A percentile compares a stretch with the other conserved stretches of the same genome.
These are phyloP conservation scores for Lanzia echinophila DNA, from an alignment of 2,329 filamentous ascomycete genomes.

Conservation along the genomic window DNA sequence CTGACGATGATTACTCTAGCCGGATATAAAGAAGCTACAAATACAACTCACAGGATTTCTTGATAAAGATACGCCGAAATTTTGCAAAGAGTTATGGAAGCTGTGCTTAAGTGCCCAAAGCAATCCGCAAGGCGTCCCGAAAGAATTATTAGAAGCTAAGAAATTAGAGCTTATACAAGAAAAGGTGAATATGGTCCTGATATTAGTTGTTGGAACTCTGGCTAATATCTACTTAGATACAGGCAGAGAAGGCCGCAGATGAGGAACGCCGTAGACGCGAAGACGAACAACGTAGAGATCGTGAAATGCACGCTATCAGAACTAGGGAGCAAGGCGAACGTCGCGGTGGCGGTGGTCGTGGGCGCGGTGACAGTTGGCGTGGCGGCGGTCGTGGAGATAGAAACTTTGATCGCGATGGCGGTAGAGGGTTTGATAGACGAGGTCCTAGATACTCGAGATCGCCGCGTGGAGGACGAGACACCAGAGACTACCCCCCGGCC, in stretches of 20 bases:
- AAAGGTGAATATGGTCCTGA: slow-evolving; percentile 56
- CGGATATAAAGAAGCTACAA: slow-evolving; percentile 91
- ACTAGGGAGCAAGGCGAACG: slow-evolving; percentile 52
- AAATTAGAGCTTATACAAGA: slow-evolving; percentile 92
- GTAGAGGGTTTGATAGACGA: slow-evolving; percentile 37
- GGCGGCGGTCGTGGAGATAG: slow-evolving; percentile 37
- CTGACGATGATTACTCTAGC: slow-evolving; percentile 47
- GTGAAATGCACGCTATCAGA: slow-evolving; percentile 60
- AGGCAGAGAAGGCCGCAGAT: slow-evolving; percentile 76
- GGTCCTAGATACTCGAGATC: slow-evolving; percentile 40
- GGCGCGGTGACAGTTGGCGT: slow-evolving; percentile 39
- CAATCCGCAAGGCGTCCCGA: slow-evolving; percentile 84
- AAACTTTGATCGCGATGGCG: slow-evolving; percentile 40
- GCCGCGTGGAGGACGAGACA: slow-evolving; percentile 32
- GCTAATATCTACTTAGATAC: slow-evolving; percentile 49
- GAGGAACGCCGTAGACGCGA: slow-evolving; percentile 66
- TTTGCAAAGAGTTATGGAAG: slow-evolving; percentile 93
- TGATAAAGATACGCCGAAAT: slow-evolving; percentile 80
- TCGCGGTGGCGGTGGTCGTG: slow-evolving; percentile 40
- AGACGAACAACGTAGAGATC: slow-evolving; percentile 63
- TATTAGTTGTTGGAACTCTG: background rate
- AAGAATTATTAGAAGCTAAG: slow-evolving; percentile 92
- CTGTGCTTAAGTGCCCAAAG: slow-evolving; percentile 83
- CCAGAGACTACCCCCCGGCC: slow-evolving; percentile 29
- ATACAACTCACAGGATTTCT: slow-evolving; percentile 93